These are phyloP conservation scores for Tillandsia leiboldiana DNA, from an alignment of 176 grass and related monocot species.

Conservation along the genomic window DNA sequence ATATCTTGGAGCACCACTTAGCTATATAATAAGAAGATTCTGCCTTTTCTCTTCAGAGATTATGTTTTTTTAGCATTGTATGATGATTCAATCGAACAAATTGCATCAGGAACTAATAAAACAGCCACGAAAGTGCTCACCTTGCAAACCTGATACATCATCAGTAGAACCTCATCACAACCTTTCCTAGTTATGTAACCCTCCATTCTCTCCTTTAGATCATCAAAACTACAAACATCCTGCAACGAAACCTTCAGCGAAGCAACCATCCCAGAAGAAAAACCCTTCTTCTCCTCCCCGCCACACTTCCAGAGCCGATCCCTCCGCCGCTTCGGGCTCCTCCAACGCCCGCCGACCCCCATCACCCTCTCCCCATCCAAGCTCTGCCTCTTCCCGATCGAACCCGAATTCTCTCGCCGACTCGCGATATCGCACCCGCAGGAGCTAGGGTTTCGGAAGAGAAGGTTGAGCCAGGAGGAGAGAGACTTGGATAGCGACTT, in stretches of 20 bases:
- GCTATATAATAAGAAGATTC: background rate
- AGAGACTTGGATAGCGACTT: constrained; percentile 28
- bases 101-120: background rate
- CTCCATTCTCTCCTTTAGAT: constrained; percentile 41
- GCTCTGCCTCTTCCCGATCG: constrained; percentile 15
- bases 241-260: constrained; percentile 31
- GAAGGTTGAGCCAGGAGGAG: constrained; percentile 46
- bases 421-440: constrained; percentile 32
- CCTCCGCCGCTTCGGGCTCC: constrained; percentile 35
- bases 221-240: constrained; percentile 49
- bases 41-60: background rate
- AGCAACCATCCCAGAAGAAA: constrained; percentile 22
- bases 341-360: background rate
- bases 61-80: background rate
- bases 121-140: constrained; percentile 10
- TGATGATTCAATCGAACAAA: background rate
- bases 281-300: constrained; percentile 10
- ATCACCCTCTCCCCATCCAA: background rate
- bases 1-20: background rate
- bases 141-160: constrained; percentile 62
- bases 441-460: constrained; percentile 28
- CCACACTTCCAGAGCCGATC: constrained; percentile 4
- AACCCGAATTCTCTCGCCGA: background rate
- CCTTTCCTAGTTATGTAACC: constrained; percentile 33
- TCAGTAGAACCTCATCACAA: constrained; percentile 42